These are phyloP conservation scores for Penicillium sp. DNA, from an alignment of 2,329 filamentous ascomycete species.

Conservation along the genomic window DNA sequence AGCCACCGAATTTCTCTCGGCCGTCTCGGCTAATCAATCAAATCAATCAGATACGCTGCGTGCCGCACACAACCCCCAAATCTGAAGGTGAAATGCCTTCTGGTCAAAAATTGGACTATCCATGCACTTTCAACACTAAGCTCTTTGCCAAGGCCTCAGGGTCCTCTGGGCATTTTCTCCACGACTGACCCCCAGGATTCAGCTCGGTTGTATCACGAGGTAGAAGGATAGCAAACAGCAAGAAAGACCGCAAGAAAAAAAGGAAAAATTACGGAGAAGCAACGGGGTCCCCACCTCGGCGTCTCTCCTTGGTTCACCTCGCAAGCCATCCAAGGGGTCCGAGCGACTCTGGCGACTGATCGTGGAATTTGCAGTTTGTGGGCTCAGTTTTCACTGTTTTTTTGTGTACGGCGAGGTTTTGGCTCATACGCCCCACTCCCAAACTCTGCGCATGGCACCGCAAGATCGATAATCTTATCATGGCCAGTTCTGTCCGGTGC, in stretches of 20 bases:
- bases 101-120: background rate
- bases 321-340: conserved; percentile 2
- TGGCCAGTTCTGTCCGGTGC: conserved; percentile 1
- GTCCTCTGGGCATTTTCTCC: background rate
- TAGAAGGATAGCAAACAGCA: background rate
- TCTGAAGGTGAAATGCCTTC: background rate
- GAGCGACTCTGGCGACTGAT: background rate
- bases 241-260: background rate
- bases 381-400: background rate
- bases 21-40: conserved; percentile 10
- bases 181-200: background rate
- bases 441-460: background rate
- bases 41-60: conserved; percentile 7
- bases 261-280: background rate
- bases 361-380: background rate
- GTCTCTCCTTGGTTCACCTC: background rate
- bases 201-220: background rate
- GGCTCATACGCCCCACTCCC: background rate
- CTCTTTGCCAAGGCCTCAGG: background rate
- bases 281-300: background rate
- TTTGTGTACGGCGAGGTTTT: background rate
- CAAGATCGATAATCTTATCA: conserved; percentile 27
- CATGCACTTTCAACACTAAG: background rate
- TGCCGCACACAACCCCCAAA: background rate
- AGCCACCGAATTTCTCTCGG: background rate